Evolutionary conservation across 352 stramenopile species (phyloP).

Genomic region (Phytophthora litchii): DNA sequence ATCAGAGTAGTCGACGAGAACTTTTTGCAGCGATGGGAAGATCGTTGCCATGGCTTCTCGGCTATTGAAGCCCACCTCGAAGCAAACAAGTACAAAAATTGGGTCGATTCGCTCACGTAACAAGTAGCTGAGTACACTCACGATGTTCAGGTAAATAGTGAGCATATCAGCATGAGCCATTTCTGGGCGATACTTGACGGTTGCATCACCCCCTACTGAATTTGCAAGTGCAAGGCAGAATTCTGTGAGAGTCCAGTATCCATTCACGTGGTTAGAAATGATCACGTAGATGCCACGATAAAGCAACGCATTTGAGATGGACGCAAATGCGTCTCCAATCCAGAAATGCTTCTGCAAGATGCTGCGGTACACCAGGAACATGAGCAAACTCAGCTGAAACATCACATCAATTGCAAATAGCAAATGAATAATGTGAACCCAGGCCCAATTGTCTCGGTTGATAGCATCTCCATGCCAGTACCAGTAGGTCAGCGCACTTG

Average conservation of each 20-base stretch:
- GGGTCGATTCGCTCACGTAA: slow-evolving; percentile 40
- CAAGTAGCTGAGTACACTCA: slow-evolving; percentile 39
- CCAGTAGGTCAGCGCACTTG: slow-evolving; percentile 25
- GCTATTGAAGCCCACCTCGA: slow-evolving; percentile 34
- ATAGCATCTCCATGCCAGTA: slow-evolving; percentile 36
- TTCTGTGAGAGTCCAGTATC: slow-evolving; percentile 50
- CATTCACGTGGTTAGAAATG: slow-evolving; percentile 48
- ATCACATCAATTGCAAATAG: slow-evolving; percentile 50
- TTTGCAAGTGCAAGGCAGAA: slow-evolving; percentile 36
- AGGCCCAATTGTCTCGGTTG: slow-evolving; percentile 57
- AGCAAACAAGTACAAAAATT: slow-evolving; percentile 36
- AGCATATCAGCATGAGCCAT: slow-evolving; percentile 43
- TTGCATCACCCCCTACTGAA: slow-evolving; percentile 12
- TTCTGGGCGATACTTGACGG: slow-evolving; percentile 24
- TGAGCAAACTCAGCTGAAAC: slow-evolving; percentile 43
- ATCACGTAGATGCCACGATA: slow-evolving; percentile 43
- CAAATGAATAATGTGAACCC: slow-evolving; percentile 52
- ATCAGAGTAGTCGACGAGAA: slow-evolving; percentile 17
- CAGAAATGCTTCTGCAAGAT: slow-evolving; percentile 42
- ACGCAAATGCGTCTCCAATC: slow-evolving; percentile 54
- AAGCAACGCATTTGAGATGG: slow-evolving; percentile 44
- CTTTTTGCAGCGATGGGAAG: slow-evolving; percentile 22
- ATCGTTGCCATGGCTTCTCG: slow-evolving; percentile 20
- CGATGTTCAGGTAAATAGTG: slow-evolving; percentile 40
- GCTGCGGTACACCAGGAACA: slow-evolving; percentile 47